Base-by-base conservation (phyloP, 345 rosid genomes). In the Eucalyptus marginata region DNA sequence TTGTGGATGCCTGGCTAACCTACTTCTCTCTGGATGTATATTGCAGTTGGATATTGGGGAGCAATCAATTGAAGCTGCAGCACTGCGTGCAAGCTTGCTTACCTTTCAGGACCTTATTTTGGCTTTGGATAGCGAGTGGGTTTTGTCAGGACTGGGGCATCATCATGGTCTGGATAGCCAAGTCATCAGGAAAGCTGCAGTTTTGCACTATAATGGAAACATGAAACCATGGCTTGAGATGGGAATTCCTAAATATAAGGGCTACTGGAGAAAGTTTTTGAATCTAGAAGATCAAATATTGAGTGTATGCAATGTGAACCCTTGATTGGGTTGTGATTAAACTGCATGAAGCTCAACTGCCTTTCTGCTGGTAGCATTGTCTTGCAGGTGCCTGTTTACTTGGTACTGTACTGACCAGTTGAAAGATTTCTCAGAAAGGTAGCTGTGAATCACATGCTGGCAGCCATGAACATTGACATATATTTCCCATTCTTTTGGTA, bases 151-250 rank as follows among this genome's bases (percentile, higher is more conserved):
- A 44, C 95, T 97, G 46, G 99, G 99, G 88, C 95, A 97, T 91
- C 95, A 95, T 90, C 93, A 94, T 88, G 92, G 90, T 62, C 91
- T 96, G 88, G 86, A 86, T 84, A 90, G 87, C 44, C 89, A 92
- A 91, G 91, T 89, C 62, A 94, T 95, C 87, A 94, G 92, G 89
- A 91, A 92, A 71, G 99, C 97, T 56, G 95, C 95, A 24, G 94
- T 95, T 24, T 90, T 97, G 93, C 99, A 97, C 92, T 97, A 95
- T 47, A 97, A 97, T 89, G 99, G 99, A 87, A 96, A 96, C 95
- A 95, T 96, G 99, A 97, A 97, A 91, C 99, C 99, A 66, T 97
- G 99, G 99, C 97, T 96, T 88, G 99, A 98, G 91, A 93, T 98
- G 86, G 99, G 99, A 87, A 94, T 98, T 90, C 95, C 95, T 54